Evolutionary conservation across 2,329 filamentous ascomycete species (phyloP).

Genomic region (Alternaria sp.): DNA sequence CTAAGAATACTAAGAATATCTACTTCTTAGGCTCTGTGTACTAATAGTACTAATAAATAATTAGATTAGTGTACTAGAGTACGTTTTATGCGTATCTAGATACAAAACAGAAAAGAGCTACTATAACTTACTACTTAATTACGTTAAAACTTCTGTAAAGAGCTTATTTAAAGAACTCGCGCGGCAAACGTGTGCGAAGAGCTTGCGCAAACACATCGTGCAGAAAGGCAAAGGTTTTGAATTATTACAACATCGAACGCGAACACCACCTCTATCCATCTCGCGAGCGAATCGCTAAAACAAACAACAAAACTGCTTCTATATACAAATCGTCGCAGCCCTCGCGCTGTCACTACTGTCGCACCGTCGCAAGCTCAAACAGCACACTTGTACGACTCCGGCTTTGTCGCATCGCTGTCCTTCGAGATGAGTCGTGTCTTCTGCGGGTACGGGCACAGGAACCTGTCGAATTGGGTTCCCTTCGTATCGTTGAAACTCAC

Average conservation of each 20-base stretch:
- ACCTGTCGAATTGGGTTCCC: conserved; percentile 14
- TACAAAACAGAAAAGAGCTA: too few species aligned
- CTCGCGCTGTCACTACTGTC: neutral
- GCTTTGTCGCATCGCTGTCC: conserved; percentile 6
- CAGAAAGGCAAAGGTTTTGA: neutral
- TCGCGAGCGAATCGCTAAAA: neutral
- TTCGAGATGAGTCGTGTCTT: conserved; percentile 15
- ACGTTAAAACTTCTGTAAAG: too few species aligned
- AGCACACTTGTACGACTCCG: conserved; percentile 11
- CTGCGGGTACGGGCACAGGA: conserved; percentile 25
- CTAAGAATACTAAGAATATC: too few species aligned
- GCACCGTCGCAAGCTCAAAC: neutral
- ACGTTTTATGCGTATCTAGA: too few species aligned
- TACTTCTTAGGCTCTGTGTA: too few species aligned
- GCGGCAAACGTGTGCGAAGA: neutral
- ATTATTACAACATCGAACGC: neutral
- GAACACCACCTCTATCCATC: neutral
- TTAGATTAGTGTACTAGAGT: too few species aligned
- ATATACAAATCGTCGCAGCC: neutral
- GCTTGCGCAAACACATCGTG: neutral
- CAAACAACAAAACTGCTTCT: neutral
- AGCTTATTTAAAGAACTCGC: too few species aligned
- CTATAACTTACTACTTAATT: too few species aligned
- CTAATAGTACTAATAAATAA: too few species aligned
- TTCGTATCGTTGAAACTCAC: neutral